Conservation (phyloP, 192 early-diverging fungal species). For the Rhizoclosmatium sp. region DNA sequence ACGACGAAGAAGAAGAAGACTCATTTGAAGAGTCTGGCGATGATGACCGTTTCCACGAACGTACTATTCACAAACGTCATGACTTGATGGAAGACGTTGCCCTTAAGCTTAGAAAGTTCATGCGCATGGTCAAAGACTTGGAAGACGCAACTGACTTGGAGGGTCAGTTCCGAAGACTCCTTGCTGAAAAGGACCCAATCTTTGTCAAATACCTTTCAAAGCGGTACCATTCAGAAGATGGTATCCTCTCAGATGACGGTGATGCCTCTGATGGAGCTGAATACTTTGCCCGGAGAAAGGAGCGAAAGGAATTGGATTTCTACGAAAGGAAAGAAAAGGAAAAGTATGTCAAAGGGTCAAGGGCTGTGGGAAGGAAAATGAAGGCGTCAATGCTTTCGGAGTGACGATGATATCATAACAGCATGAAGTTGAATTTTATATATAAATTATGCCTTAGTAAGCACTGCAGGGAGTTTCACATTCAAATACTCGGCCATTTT, state of each 20-base stretch:
- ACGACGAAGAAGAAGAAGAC: slow-evolving; percentile 18
- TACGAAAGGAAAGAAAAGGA: slow-evolving; percentile 54
- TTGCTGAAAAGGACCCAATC: slow-evolving; percentile 37
- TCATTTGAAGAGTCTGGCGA: slow-evolving; percentile 27
- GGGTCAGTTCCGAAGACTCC: slow-evolving; percentile 33
- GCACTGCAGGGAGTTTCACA: slow-evolving; percentile 19
- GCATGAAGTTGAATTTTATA: not conserved
- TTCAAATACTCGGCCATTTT: slow-evolving; percentile 15
- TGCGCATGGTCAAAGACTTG: slow-evolving; percentile 38
- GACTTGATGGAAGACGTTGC: slow-evolving; percentile 37
- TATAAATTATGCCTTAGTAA: not conserved
- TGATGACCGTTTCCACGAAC: not conserved
- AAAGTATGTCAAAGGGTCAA: slow-evolving; percentile 44
- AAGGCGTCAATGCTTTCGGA: slow-evolving; percentile 38
- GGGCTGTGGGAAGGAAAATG: slow-evolving; percentile 44
- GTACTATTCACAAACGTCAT: slow-evolving; percentile 16
- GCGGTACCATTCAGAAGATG: slow-evolving; percentile 38
- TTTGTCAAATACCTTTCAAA: slow-evolving; percentile 50
- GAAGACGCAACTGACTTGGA: slow-evolving; percentile 37
- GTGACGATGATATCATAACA: not conserved
- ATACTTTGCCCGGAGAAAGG: slow-evolving; percentile 13
- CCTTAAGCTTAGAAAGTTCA: slow-evolving; percentile 39
- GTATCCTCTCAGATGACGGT: slow-evolving; percentile 7
- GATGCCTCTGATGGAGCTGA: slow-evolving; percentile 16
- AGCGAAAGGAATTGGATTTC: slow-evolving; percentile 31